phyloP scores from a whole-genome alignment of 2,329 filamentous ascomycete species.

The Fusarium anthophilum region DNA sequence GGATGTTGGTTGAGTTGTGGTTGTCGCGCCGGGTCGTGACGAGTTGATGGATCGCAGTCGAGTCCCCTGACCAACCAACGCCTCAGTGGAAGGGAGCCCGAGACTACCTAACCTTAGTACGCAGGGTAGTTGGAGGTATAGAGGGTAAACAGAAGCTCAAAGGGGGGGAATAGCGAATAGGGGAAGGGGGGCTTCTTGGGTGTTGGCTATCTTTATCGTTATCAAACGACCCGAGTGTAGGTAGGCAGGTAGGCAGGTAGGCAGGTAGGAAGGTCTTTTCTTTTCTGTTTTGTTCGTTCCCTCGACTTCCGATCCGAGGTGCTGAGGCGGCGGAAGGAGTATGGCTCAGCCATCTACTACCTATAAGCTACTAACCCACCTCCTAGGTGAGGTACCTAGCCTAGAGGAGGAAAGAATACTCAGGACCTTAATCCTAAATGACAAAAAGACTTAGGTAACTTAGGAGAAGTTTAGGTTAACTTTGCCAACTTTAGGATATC shows the following conservation, averaged over 20 bases:
- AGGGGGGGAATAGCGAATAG: background rate
- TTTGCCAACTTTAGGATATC: too few species aligned
- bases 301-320: constrained; percentile 13
- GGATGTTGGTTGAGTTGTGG: constrained; percentile 2
- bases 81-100: constrained; percentile 19
- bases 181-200: constrained; percentile 1
- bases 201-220: constrained; percentile 3
- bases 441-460: too few species aligned
- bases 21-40: constrained; percentile 4
- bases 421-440: too few species aligned
- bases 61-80: constrained; percentile 25
- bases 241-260: constrained; percentile 14
- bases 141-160: background rate
- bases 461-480: too few species aligned
- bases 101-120: background rate
- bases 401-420: too few species aligned
- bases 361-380: too few species aligned
- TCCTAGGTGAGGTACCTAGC: too few species aligned
- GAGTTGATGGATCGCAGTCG: background rate
- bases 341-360: background rate
- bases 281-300: constrained; percentile 5
- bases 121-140: background rate
- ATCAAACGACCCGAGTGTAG: constrained; percentile 28
- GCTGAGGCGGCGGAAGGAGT: constrained; percentile 1
- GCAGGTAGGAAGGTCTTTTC: constrained; percentile 22